Conservation (phyloP, 495 filamentous ascomycete species). For the Pseudevernia furfuracea region DNA sequence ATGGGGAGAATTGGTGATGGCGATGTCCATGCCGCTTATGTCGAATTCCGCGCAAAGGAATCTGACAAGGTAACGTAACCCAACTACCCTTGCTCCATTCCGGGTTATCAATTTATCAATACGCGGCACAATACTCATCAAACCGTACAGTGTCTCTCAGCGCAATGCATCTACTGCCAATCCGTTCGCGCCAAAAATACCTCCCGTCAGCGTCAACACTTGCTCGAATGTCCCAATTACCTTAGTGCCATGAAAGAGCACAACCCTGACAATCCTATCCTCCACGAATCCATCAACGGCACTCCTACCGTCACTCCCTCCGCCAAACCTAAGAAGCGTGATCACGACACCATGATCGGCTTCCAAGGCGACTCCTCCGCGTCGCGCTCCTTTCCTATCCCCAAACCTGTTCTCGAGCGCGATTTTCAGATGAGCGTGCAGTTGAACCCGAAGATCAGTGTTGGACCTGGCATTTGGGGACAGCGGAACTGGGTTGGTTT, state of each 20-base stretch:
- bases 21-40: constrained; percentile 51
- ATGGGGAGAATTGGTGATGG: constrained; percentile 53
- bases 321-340: constrained; percentile 27
- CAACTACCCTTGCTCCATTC: constrained; percentile 6
- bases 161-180: constrained; percentile 53
- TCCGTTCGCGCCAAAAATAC: constrained; percentile 52
- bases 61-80: constrained; percentile 46
- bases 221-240: constrained; percentile 49
- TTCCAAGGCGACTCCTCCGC: constrained; percentile 25
- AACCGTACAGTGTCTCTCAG: constrained; percentile 45
- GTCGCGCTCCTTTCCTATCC: constrained; percentile 43
- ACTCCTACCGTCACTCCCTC: constrained; percentile 34
- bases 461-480: constrained; percentile 48
- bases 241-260: constrained; percentile 52
- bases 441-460: constrained; percentile 48
- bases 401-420: constrained; percentile 48
- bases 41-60: constrained; percentile 55
- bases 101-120: constrained; percentile 7
- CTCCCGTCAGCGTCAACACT: constrained; percentile 47
- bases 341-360: constrained; percentile 29
- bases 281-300: constrained; percentile 50
- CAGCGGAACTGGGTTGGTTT: constrained; percentile 53
- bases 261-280: constrained; percentile 50
- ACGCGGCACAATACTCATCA: constrained; percentile 8
- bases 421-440: constrained; percentile 58